Base-by-base conservation (phyloP, 108 stramenopile species). In the Cyclotella atomus region DNA sequence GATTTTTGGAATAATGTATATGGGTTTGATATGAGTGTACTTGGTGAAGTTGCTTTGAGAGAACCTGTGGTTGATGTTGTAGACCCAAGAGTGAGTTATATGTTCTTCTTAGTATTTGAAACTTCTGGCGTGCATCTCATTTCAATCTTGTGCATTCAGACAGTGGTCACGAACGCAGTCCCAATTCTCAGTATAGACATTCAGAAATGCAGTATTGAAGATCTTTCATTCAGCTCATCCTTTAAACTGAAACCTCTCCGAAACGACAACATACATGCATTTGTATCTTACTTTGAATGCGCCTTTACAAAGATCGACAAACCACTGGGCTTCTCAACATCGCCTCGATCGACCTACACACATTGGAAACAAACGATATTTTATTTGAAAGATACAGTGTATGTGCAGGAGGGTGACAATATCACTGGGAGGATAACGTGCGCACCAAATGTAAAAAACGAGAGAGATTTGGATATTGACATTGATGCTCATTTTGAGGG, bases 311-410 rank as follows among this genome's bases (percentile, higher is more conserved):
- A 90, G 45, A 75, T 96, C 34, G 96, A 94, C 67, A 97, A 97
- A 81, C 98, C 98, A 4, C 82, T 99, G n/a, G 91, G 88, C 7
- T 97, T 98, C 68, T 91, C 92, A 19, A 99, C 98, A 15, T 89
- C 95, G 1, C 97, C 98, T 6, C 90, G 89, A 73, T 89, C 91
- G 25, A 81, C 86, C 24, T 97, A 97, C 85, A 99, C 98, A 10
- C 98, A 99, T 81, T 99, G 98, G 98, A 99, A 99, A 77, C 97
- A 98, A 72, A 95, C 93, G 0, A 87, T 95, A 32, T 92, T 95
- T 67, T 95, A 92, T 53, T 45, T 91, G 38, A 84, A 66, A 38
- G 85, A 92, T 25, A 63, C 68, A 14, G 27, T 95, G 24, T 80
- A 79, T 2, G 68, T 92, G 57, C 89, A 85, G 44, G 85, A 87